Evolutionary conservation across 1,284 basidiomycete species (phyloP), one percentile per base, ranked within the genome.

Genomic region (Earliella scabrosa): DNA sequence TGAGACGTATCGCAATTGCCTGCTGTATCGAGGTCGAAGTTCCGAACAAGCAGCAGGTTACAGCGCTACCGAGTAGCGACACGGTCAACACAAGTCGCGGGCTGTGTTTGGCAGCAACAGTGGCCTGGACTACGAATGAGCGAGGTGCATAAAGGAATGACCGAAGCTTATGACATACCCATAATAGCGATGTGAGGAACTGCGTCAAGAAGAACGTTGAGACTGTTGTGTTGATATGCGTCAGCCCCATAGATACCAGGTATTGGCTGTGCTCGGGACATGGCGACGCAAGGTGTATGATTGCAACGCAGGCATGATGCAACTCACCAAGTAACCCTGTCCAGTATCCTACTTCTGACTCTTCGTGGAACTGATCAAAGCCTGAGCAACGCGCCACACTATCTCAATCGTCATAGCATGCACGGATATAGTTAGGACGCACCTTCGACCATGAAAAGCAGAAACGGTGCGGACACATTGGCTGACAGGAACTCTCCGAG

Each of bases 401-500:
- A 31, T 18, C 21, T 48, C 35, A 23, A 18, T 23, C 18, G 20
- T 21, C 26, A 34, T 16, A 45, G 8, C 21, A 31, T 21, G 40
- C 11, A 16, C 48, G 41, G 35, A 40, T 52, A 63, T 47, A 52
- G 58, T 50, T 36, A 34, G 32, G 21, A 57, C 78, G 43, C 63
- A 87, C 90, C 86, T 82, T 92, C 91, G 21, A 97, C 93, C 95
- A 97, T 97, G 75, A 93, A 93, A 54, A 95, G 77, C 47, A 95
- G 73, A 71, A 95, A 96, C 10, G 92, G 94, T 27, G 90, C 93
- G 10, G 92, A 92, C 27, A 96, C 89, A 68, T 95, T 96, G 23
- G 95, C 95, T 8, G 89, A 90, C 40, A 97, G 74, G 68, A 97
- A 95, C 73, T 98, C 95, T 43, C 93, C 94, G 16, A 97, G 81